A percentile compares a stretch with the other conserved stretches of the same genome.
Evolutionary conservation across 2,329 filamentous ascomycete genomes (phyloP).

Genomic region (Penicillium thymicola): DNA sequence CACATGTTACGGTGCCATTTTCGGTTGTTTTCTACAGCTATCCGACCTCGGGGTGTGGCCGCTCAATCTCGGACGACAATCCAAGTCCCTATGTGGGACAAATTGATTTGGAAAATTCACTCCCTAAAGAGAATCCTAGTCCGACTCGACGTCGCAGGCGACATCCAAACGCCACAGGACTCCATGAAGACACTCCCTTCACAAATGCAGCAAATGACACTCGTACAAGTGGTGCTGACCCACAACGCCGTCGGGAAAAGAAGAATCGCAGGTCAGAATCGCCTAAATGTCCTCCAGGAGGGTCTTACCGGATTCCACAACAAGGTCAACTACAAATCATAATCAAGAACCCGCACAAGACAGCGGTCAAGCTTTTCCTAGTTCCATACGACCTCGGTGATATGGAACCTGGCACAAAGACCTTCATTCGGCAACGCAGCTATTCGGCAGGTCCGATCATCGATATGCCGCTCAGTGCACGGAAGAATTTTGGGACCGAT

Average conservation of each 20-base stretch:
- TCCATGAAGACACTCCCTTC: conserved; percentile 5
- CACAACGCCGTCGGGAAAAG: conserved; percentile 51
- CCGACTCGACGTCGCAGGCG: conserved; percentile 41
- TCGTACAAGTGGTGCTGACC: conserved; percentile 27
- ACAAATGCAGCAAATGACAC: conserved; percentile 10
- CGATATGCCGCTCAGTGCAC: conserved; percentile 57
- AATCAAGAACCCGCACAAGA: conserved; percentile 98
- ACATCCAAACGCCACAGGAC: conserved; percentile 30
- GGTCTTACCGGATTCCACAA: conserved; percentile 89
- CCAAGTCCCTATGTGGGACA: conserved; percentile 95
- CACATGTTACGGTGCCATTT: conserved; percentile 87
- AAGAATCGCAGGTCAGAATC: conserved; percentile 58
- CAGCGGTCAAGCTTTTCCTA: conserved; percentile 91
- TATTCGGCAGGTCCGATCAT: conserved; percentile 86
- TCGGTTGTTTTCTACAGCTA: conserved; percentile 97
- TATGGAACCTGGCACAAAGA: conserved; percentile 93
- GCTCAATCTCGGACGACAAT: conserved; percentile 69
- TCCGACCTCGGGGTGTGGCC: conserved; percentile 61
- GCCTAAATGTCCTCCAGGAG: conserved; percentile 71
- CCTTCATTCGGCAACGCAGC: conserved; percentile 89
- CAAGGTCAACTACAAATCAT: conserved; percentile 94
- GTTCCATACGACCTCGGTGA: conserved; percentile 88
- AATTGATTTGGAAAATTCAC: conserved; percentile 81
- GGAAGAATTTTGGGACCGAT: conserved; percentile 49
- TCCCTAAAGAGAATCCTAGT: conserved; percentile 51